Evolutionary conservation across 108 stramenopile species (phyloP), one percentile per base, ranked within the genome.

Genomic region (Mediolabrus comicus): DNA sequence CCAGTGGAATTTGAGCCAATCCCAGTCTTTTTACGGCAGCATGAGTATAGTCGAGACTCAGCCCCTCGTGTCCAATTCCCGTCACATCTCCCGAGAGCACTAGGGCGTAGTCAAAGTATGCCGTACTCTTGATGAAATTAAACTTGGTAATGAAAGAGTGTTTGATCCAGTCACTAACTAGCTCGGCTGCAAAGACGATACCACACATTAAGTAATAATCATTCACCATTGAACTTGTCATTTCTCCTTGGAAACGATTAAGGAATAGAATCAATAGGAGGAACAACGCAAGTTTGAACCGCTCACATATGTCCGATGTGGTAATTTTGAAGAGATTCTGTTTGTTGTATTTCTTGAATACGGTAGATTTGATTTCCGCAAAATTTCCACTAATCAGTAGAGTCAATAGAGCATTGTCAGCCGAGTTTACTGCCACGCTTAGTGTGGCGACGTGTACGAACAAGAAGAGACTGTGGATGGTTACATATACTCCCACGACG

Each of bases 261-360:
- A 96, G 83, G 27, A 84, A 56, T 24, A 96, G 76, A 26, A 92
- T 86, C 51, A 96, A 82, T 0, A 83, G 53, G 22, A 95, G 75
- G 67, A 95, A 91, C 38, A 92, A 51, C n/a, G 79, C 85, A 61
- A 96, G 71, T 76, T 97, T 94, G 84, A 93, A 90, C 16, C 92
- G 83, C 56, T 95, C 90, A 59, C 90, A 90, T 46, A 93, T 88
- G 80, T 92, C 92, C 39, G 85, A 80, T 51, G 96, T 94, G 9
- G 95, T 84, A 30, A 98, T 92, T 67, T 99, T 97, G 84, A 99
- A 99, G 3, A 99, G 80, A 69, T 90, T 95, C 32, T 95, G 84
- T 68, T 92, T 87, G 84, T 96, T 97, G 85, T 97, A 98, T 67
- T 97, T 98, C 85, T 99, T 99, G 86, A 99, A 98, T 14, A 99